phyloP scores from a whole-genome alignment of 148 eudicot genomes.

The Silene latifolia region DNA sequence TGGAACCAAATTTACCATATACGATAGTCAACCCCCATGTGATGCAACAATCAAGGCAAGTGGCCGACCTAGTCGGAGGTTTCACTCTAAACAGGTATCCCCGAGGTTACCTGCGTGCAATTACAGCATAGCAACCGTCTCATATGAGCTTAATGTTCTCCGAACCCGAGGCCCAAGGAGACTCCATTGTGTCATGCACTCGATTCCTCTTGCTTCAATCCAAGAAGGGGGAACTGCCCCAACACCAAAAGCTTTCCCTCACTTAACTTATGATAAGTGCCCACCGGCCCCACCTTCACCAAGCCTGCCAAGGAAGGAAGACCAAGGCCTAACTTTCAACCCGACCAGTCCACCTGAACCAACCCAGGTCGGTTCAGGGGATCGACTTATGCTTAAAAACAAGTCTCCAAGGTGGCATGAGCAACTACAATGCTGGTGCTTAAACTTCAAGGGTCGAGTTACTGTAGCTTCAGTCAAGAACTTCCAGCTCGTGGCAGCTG shows the following conservation, averaged over 20 bases:
- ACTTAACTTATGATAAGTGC: slow-evolving; percentile 32
- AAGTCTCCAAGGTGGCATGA: slow-evolving; percentile 96
- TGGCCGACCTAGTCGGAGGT: slow-evolving; percentile 51
- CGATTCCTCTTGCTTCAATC: slow-evolving; percentile 67
- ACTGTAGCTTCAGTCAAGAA: slow-evolving; percentile 93
- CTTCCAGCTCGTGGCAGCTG: slow-evolving; percentile 89
- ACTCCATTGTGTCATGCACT: slow-evolving; percentile 65
- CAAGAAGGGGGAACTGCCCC: slow-evolving; percentile 90
- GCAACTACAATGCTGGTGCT: slow-evolving; percentile 94
- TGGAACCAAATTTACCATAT: slow-evolving; percentile 83
- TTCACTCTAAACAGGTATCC: slow-evolving; percentile 71
- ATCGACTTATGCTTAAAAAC: slow-evolving; percentile 65
- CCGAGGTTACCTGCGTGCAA: slow-evolving; percentile 68
- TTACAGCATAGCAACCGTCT: slow-evolving; percentile 57
- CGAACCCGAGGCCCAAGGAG: slow-evolving; percentile 87
- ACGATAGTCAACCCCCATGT: slow-evolving; percentile 64
- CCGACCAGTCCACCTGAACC: slow-evolving; percentile 37
- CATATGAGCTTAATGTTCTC: slow-evolving; percentile 82
- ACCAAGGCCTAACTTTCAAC: slow-evolving; percentile 34
- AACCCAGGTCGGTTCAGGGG: slow-evolving; percentile 19
- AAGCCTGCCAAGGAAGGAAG: slow-evolving; percentile 34
- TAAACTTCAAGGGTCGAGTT: slow-evolving; percentile 82
- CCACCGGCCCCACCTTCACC: slow-evolving; percentile 19
- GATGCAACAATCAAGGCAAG: slow-evolving; percentile 37
- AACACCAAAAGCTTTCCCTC: slow-evolving; percentile 67